Base-by-base conservation (phyloP, 257 asterid genomes). In the Leptodermis oblonga region DNA sequence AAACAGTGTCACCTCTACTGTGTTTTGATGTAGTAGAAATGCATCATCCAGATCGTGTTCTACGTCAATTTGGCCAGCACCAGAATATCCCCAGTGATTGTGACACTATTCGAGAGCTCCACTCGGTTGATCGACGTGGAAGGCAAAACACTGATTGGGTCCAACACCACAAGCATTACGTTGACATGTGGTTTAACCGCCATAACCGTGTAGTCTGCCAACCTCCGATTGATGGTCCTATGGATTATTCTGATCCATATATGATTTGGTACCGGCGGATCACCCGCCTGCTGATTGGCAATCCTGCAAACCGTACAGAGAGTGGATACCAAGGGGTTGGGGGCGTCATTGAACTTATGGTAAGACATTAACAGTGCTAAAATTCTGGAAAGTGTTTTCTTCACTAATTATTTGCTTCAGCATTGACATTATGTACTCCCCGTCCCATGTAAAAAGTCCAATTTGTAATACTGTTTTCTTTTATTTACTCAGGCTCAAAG, bases 61-160 rank as follows among this genome's bases (percentile, higher is more conserved):
- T 90, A 56, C 88, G 90, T 22, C 95, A 88, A 60, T 86, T 88
- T 26, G 92, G 91, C 63, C 94, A 88, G 67, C 86, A 61, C 59
- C 97, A 90, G 72, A 51, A 73, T 45, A 80, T 90, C 70, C 97
- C 88, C 34, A 70, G 78, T 15, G 30, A 71, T 69, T 90, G 96
- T 71, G 92, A 85, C 78, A 86, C 92, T 25, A 83, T 88, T 28
- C 87, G 87, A 0, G 92, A 88, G 68, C 86, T 88, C 52, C 96
- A 87, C 75, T 78, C 82, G 46, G 88, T 92, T 69, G 96, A 88
- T 71, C 85, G 94, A 67, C 86, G 90, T 51, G 96, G 94, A 69
- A 80, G 97, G 76, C 96, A 88, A 82, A 90, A 88, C 64, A 86
- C 87, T 18, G 90, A 90, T 74, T 90, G 96, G 97, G 86, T 88